Conservation (phyloP, 345 rosid genomes). For the Eucalyptus cloeziana region DNA sequence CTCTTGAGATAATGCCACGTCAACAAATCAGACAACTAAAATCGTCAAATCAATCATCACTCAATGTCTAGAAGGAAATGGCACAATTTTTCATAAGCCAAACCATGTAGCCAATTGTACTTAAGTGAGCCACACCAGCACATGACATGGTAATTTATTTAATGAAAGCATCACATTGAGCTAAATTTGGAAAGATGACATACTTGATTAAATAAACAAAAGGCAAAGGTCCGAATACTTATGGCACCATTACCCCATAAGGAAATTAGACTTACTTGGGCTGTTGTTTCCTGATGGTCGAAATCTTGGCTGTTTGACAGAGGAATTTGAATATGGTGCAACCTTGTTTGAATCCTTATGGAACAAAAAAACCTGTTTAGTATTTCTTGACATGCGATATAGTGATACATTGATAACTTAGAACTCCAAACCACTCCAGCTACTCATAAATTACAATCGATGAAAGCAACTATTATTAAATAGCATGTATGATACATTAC, state of each 20-base stretch:
- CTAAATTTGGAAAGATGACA: not conserved
- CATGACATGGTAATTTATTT: not conserved
- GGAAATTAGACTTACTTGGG: slow-evolving; percentile 45
- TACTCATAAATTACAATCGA: not conserved
- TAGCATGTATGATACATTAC: not conserved
- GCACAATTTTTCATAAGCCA: not conserved
- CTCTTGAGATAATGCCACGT: not conserved
- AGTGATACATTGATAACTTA: not conserved
- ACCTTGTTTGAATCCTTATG: slow-evolving; percentile 23
- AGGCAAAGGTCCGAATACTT: not conserved
- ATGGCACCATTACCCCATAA: not conserved
- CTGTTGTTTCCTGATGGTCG: slow-evolving; percentile 59
- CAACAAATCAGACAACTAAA: not conserved
- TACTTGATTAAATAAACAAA: not conserved
- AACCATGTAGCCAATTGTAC: not conserved
- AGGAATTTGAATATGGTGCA: slow-evolving; percentile 24
- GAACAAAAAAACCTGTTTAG: not conserved
- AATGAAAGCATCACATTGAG: not conserved
- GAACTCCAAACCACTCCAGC: not conserved
- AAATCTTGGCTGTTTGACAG: slow-evolving; percentile 37
- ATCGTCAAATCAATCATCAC: not conserved
- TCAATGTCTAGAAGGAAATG: not conserved
- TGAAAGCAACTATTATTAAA: not conserved
- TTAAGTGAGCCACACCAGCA: not conserved
- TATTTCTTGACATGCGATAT: not conserved